phyloP scores from a whole-genome alignment of 2,329 filamentous ascomycete species.

The Fusarium oxysporum region DNA sequence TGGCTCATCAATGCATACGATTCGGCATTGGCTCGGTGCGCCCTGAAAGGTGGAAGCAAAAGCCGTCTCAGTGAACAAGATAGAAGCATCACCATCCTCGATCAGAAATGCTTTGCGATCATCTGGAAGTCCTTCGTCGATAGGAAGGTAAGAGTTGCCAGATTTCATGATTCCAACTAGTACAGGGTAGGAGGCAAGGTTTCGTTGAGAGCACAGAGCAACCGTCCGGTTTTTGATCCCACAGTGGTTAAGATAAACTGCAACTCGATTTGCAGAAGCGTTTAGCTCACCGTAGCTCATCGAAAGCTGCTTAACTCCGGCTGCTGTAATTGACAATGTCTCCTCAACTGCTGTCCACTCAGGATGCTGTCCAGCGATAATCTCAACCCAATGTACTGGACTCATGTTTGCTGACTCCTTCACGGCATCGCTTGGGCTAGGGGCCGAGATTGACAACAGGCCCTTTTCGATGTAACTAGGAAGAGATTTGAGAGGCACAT shows the following conservation, averaged over 20 bases:
- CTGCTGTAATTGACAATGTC: not conserved
- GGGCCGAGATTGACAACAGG: not conserved
- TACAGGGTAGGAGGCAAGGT: not conserved
- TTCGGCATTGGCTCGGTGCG: not conserved
- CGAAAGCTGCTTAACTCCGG: not conserved
- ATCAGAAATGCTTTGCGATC: constrained; percentile 8
- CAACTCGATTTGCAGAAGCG: not conserved
- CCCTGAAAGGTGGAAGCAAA: not conserved
- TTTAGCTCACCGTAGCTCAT: constrained; percentile 7
- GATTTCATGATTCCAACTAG: constrained; percentile 10
- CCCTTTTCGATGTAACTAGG: not conserved
- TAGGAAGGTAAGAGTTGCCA: constrained; percentile 3
- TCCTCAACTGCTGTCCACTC: constrained; percentile 9
- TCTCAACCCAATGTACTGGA: constrained; percentile 1
- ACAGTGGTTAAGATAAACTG: not conserved
- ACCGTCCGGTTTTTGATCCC: not conserved
- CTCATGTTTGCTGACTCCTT: not conserved
- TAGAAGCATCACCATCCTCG: not conserved
- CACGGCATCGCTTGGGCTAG: not conserved
- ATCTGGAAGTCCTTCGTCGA: constrained; percentile 1
- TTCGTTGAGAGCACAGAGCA: constrained; percentile 1
- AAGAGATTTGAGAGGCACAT: not conserved
- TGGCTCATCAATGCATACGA: not conserved
- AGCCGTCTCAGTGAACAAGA: constrained; percentile 2
- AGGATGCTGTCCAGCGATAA: constrained; percentile 1